Conservation (phyloP, 2,329 filamentous ascomycete species). For the Ilyonectria destructans region DNA sequence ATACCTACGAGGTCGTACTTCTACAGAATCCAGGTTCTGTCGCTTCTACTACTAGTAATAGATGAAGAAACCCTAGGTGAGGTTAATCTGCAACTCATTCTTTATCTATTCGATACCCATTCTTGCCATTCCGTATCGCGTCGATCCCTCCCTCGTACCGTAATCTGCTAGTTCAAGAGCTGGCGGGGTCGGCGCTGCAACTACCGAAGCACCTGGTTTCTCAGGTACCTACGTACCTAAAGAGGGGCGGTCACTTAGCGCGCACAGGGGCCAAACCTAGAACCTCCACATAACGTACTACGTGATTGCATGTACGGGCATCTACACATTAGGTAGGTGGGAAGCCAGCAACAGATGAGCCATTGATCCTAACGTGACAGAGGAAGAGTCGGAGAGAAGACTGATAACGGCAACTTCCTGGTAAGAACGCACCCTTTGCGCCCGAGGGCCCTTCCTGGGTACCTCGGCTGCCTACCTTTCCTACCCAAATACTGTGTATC, state of each 20-base stretch:
- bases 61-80: neutral
- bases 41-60: neutral
- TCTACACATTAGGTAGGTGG: conserved; percentile 18
- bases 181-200: conserved; percentile 15
- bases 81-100: neutral
- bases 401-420: neutral
- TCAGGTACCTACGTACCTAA: conserved; percentile 18
- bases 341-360: neutral
- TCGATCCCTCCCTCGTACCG: neutral
- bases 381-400: neutral
- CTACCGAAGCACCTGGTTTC: conserved; percentile 14
- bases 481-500: conserved; percentile 2
- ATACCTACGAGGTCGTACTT: neutral
- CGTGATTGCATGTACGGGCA: conserved; percentile 27
- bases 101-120: too few relatives aligned
- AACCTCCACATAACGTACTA: conserved; percentile 24
- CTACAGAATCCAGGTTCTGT: neutral
- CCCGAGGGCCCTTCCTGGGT: neutral
- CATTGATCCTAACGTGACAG: conserved; percentile 11
- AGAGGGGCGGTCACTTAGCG: conserved; percentile 24
- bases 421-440: neutral
- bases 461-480: neutral
- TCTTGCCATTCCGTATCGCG: neutral
- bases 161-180: neutral
- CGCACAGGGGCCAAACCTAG: conserved; percentile 27